A percentile compares a stretch with the other conserved stretches of the same genome.
Conservation (phyloP, 345 rosid species). For the Acer negundo region DNA sequence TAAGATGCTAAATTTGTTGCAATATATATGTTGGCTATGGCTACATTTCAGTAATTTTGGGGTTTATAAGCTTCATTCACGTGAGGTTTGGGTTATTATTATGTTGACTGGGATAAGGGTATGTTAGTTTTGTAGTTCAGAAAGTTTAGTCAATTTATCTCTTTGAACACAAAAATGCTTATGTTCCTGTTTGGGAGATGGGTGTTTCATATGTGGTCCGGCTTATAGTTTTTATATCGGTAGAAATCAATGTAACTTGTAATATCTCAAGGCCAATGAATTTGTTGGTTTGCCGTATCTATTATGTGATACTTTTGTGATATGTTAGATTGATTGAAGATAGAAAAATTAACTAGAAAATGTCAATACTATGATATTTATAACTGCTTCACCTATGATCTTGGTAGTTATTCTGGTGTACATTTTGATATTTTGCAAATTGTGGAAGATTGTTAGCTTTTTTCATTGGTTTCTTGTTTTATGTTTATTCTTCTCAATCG, state of each 20-base stretch:
- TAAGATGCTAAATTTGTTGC: no score
- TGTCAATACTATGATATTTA: no score
- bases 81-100: no score
- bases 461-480: not conserved
- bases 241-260: not conserved
- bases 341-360: not conserved
- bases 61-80: no score
- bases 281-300: not conserved
- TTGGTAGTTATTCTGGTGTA: not conserved
- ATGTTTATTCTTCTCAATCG: not conserved
- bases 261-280: not conserved
- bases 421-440: not conserved
- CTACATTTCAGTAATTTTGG: no score
- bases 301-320: no score
- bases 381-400: not conserved
- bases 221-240: not conserved
- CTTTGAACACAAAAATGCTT: not conserved
- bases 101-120: no score
- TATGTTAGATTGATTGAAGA: no score
- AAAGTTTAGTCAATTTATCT: no score
- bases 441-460: not conserved
- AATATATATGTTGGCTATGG: no score
- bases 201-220: no score
- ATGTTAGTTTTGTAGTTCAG: no score
- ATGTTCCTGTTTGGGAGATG: not conserved